A percentile compares a stretch with the other conserved stretches of the same genome.
phyloP scores from a whole-genome alignment of 2,329 filamentous ascomycete genomes.

The Botrytis tulipae region DNA sequence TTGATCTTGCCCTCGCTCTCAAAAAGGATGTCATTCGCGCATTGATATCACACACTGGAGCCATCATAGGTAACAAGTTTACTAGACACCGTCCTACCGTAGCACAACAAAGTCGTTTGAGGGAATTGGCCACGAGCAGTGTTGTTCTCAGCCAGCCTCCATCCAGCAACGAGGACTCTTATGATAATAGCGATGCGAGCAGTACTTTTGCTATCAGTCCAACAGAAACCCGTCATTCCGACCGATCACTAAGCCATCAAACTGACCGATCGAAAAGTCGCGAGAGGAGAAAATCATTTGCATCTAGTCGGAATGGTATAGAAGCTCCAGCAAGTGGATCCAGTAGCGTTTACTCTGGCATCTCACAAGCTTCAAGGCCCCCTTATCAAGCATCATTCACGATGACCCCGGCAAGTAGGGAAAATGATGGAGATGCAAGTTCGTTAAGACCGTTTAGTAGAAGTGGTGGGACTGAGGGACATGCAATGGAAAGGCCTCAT shows the following conservation, averaged over 20 bases:
- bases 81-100: slow-evolving; percentile 80
- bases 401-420: slow-evolving; percentile 34
- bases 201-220: slow-evolving; percentile 33
- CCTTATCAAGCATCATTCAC: slow-evolving; percentile 28
- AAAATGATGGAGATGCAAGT: slow-evolving; percentile 21
- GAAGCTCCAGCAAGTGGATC: slow-evolving; percentile 33
- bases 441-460: slow-evolving; percentile 16
- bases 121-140: slow-evolving; percentile 75
- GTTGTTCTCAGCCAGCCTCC: slow-evolving; percentile 35
- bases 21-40: slow-evolving; percentile 95
- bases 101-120: slow-evolving; percentile 73
- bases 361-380: slow-evolving; percentile 24
- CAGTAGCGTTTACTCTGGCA: slow-evolving; percentile 33
- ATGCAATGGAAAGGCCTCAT: slow-evolving; percentile 10
- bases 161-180: slow-evolving; percentile 33
- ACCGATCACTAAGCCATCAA: slow-evolving; percentile 23
- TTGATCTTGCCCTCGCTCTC: slow-evolving; percentile 86
- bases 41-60: slow-evolving; percentile 89
- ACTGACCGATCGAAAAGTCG: slow-evolving; percentile 34
- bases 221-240: slow-evolving; percentile 29
- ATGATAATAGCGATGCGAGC: slow-evolving; percentile 38
- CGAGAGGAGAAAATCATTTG: slow-evolving; percentile 32
- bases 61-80: slow-evolving; percentile 97
- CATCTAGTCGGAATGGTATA: slow-evolving; percentile 32
- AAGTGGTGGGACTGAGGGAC: slow-evolving; percentile 21